Percentiles rank a stretch among this genome's conserved stretches.
These are phyloP conservation scores for Neurospora sp. DNA, from an alignment of 495 filamentous ascomycete genomes.

Conservation along the genomic window DNA sequence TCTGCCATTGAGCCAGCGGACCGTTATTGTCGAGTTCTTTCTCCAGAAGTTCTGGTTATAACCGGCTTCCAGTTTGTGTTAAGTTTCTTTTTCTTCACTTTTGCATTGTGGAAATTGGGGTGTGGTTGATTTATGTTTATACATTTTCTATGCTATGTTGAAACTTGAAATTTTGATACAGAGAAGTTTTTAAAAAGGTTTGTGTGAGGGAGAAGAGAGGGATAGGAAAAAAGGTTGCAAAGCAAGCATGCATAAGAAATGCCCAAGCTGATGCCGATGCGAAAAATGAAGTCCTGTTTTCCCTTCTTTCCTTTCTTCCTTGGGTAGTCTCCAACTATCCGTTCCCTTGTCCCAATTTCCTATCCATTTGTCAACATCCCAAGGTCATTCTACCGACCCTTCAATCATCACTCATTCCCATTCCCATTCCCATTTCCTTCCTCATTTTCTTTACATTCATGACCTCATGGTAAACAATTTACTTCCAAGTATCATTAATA, in stretches of 20 bases:
- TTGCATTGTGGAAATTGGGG: too few relatives aligned
- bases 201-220: background rate
- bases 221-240: background rate
- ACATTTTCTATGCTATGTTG: background rate
- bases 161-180: background rate
- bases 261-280: background rate
- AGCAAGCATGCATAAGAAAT: background rate
- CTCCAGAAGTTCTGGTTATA: too few relatives aligned
- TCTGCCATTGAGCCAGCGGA: background rate
- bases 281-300: background rate
- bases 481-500: constrained; percentile 30
- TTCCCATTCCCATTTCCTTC: background rate
- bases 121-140: background rate
- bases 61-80: too few relatives aligned
- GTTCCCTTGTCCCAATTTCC: background rate
- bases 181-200: background rate
- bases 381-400: background rate
- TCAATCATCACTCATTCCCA: background rate
- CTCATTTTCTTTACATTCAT: background rate
- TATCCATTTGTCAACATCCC: too few relatives aligned
- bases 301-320: background rate
- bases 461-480: background rate
- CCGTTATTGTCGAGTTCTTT: too few relatives aligned
- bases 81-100: background rate
- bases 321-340: background rate